A percentile compares a stretch with the other conserved stretches of the same genome.
These are phyloP conservation scores for Penicillium nucicola DNA, from an alignment of 495 filamentous ascomycete genomes.

Conservation along the genomic window DNA sequence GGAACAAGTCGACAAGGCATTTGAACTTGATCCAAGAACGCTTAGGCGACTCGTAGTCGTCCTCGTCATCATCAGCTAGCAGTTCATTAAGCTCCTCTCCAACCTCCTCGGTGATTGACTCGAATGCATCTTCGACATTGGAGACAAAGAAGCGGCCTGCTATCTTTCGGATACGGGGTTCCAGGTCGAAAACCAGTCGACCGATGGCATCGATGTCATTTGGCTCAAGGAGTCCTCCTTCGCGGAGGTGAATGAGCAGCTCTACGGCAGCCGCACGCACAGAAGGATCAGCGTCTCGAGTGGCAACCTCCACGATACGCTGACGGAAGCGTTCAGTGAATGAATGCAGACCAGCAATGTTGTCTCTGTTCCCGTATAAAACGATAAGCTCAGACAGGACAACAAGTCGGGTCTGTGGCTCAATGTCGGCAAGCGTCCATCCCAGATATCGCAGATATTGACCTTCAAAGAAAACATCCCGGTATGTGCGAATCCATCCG, in stretches of 20 bases:
- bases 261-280: slow-evolving; percentile 78
- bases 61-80: slow-evolving; percentile 58
- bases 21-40: slow-evolving; percentile 88
- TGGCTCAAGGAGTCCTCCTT: slow-evolving; percentile 83
- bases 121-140: slow-evolving; percentile 77
- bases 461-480: slow-evolving; percentile 83
- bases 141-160: slow-evolving; percentile 87
- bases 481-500: slow-evolving; percentile 78
- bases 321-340: slow-evolving; percentile 88
- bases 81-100: slow-evolving; percentile 75
- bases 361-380: slow-evolving; percentile 71
- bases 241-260: slow-evolving; percentile 75
- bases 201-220: slow-evolving; percentile 85
- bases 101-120: slow-evolving; percentile 77
- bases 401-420: slow-evolving; percentile 64
- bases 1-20: slow-evolving; percentile 79
- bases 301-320: slow-evolving; percentile 91
- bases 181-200: slow-evolving; percentile 80
- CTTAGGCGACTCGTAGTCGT: slow-evolving; percentile 71
- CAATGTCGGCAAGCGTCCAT: slow-evolving; percentile 84
- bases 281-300: slow-evolving; percentile 69
- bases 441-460: slow-evolving; percentile 88
- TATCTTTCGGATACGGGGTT: slow-evolving; percentile 77
- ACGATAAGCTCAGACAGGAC: slow-evolving; percentile 76
- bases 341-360: slow-evolving; percentile 70